Conservation (phyloP, 768 basidiomycete genomes). For the Lactarius akahatsu region DNA sequence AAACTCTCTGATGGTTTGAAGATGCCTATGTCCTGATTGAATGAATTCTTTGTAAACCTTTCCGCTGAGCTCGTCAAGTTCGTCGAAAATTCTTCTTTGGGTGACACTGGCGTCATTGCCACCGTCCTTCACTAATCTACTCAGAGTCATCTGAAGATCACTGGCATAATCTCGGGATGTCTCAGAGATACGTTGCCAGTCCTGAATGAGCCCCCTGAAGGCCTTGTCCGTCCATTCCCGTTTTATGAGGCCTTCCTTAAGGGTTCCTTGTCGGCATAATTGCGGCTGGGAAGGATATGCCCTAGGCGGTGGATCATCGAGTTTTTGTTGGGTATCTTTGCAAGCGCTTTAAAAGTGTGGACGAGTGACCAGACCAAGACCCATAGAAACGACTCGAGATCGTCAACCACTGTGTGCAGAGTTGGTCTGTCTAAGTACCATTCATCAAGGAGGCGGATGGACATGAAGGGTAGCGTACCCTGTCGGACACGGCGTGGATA, state of each 20-base stretch:
- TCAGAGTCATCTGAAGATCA: no score
- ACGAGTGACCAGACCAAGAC: background rate
- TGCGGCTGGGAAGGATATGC: background rate
- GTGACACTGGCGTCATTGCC: background rate
- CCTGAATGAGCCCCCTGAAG: background rate
- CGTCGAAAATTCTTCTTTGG: background rate
- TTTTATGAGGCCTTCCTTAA: background rate
- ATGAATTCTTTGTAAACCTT: background rate
- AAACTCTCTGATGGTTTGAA: no score
- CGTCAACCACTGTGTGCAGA: no score
- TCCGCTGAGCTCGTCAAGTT: background rate
- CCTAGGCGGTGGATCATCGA: background rate
- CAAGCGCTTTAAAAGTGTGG: background rate
- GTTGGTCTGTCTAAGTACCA: no score
- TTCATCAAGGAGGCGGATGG: no score
- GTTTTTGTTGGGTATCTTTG: background rate
- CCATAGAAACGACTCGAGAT: no score
- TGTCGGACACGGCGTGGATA: no score
- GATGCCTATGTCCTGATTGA: background rate
- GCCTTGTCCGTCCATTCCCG: background rate
- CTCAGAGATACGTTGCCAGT: background rate
- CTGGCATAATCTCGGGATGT: no score
- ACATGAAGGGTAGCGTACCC: no score
- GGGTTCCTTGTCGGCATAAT: accelerated
- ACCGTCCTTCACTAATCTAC: no score